Evolutionary conservation across 1,284 basidiomycete genomes (phyloP).

Genomic region (Volvariella surrecta): DNA sequence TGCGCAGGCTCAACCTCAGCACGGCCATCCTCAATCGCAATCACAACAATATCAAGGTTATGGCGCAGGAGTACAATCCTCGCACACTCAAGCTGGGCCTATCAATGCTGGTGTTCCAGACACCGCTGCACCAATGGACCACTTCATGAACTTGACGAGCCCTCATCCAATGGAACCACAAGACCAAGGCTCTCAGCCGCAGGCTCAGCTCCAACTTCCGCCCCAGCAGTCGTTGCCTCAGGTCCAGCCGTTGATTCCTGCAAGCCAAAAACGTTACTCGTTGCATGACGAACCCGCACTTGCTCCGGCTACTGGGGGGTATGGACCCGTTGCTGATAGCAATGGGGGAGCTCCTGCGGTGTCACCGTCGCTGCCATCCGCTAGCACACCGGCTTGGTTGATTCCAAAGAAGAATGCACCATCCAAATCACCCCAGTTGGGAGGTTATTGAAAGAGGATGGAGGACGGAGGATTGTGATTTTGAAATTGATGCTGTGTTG

Average conservation of each 20-base stretch:
- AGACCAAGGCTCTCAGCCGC: background rate
- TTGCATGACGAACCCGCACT: background rate
- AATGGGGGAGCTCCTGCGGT: background rate
- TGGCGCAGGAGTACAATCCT: conserved; percentile 3
- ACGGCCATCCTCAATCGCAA: conserved; percentile 2
- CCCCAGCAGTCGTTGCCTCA: background rate
- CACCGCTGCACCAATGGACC: background rate
- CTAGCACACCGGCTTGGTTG: conserved; percentile 5
- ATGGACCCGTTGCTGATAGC: background rate
- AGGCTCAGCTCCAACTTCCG: too few species aligned
- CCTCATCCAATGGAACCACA: background rate
- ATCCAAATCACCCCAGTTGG: too few species aligned
- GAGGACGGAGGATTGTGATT: too few species aligned
- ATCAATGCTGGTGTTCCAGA: background rate
- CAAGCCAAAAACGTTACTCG: background rate
- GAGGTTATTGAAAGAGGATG: too few species aligned
- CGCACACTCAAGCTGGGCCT: background rate
- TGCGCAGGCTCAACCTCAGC: conserved; percentile 3
- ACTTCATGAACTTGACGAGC: background rate
- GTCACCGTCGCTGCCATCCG: background rate
- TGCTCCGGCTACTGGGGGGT: background rate
- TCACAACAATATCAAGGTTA: conserved; percentile 1
- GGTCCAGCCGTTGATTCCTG: background rate
- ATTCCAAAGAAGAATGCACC: conserved; percentile 4
- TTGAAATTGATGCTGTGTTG: too few species aligned